Evolutionary conservation across 305 asterid genomes (phyloP).

Genomic region (Euphrasia arctica): DNA sequence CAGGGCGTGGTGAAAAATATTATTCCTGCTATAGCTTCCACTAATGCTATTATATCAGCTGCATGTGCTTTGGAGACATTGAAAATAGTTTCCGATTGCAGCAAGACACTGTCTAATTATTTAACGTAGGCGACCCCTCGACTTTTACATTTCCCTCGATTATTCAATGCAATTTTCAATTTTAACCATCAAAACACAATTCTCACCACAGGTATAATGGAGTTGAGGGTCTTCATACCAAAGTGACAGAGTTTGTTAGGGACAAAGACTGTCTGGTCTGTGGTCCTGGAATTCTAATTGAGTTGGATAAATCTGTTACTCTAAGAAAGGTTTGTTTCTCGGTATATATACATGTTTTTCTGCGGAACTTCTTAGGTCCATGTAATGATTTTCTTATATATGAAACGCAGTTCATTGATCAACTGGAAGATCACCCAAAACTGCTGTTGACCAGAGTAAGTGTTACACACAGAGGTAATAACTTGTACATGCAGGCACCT

Average conservation of each 20-base stretch:
- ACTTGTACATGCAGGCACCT: conserved; percentile 96
- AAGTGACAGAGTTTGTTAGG: conserved; percentile 85
- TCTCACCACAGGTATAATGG: conserved; percentile 69
- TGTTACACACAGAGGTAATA: conserved; percentile 69
- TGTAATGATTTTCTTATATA: not conserved
- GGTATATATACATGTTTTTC: conserved; percentile 12
- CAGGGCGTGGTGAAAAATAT: conserved; percentile 99
- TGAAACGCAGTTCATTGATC: conserved; percentile 75
- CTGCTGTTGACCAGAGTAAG: conserved; percentile 77
- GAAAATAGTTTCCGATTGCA: conserved; percentile 94
- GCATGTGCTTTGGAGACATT: conserved; percentile 97
- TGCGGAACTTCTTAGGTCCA: not conserved
- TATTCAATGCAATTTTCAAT: not conserved
- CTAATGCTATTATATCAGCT: conserved; percentile 95
- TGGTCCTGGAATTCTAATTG: conserved; percentile 93
- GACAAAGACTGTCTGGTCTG: conserved; percentile 89
- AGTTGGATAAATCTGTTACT: conserved; percentile 72
- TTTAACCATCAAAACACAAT: conserved; percentile 11
- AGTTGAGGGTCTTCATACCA: conserved; percentile 90
- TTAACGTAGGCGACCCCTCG: conserved; percentile 55
- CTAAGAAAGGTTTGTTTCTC: conserved; percentile 58
- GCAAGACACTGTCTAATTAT: conserved; percentile 80
- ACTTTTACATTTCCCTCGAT: conserved; percentile 15
- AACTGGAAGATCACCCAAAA: conserved; percentile 77
- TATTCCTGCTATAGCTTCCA: conserved; percentile 98